Evolutionary conservation across 2,329 filamentous ascomycete genomes (phyloP).

Genomic region (Aspergillus sp.): DNA sequence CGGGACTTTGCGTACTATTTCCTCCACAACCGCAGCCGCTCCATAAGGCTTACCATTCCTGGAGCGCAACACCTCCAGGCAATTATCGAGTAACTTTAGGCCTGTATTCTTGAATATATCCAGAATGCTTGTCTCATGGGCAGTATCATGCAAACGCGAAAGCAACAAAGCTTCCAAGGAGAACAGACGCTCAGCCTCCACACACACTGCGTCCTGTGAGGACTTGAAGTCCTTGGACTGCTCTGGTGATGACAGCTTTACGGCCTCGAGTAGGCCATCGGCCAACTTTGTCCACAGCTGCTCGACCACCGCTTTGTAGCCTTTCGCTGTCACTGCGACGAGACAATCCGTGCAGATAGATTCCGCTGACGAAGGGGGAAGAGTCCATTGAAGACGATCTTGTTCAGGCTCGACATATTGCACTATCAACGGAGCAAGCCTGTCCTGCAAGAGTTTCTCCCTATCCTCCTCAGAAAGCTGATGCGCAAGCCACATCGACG

Average conservation of each 20-base stretch:
- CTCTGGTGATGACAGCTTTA: constrained; percentile 76
- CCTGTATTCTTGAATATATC: constrained; percentile 41
- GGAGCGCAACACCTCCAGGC: constrained; percentile 52
- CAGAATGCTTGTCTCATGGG: constrained; percentile 27
- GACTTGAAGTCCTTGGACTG: constrained; percentile 73
- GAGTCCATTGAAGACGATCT: constrained; percentile 53
- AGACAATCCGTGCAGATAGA: constrained; percentile 45
- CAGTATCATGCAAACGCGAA: constrained; percentile 26
- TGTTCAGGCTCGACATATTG: constrained; percentile 55
- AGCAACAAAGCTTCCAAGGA: constrained; percentile 52
- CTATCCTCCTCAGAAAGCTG: constrained; percentile 52
- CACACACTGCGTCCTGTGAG: constrained; percentile 69
- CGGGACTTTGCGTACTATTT: constrained; percentile 50
- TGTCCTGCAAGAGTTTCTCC: constrained; percentile 47
- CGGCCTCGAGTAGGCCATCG: constrained; percentile 61
- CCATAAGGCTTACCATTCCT: constrained; percentile 68
- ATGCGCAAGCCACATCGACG: constrained; percentile 57
- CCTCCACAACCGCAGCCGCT: constrained; percentile 61
- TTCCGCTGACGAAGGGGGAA: constrained; percentile 45
- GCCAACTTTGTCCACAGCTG: constrained; percentile 66
- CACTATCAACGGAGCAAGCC: constrained; percentile 54
- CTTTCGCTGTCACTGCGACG: constrained; percentile 38
- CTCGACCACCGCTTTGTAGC: constrained; percentile 52
- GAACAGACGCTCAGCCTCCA: constrained; percentile 69
- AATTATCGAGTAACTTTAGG: constrained; percentile 47